These are phyloP conservation scores for Claviceps quebecensis DNA, from an alignment of 2,329 filamentous ascomycete species.

Conservation along the genomic window DNA sequence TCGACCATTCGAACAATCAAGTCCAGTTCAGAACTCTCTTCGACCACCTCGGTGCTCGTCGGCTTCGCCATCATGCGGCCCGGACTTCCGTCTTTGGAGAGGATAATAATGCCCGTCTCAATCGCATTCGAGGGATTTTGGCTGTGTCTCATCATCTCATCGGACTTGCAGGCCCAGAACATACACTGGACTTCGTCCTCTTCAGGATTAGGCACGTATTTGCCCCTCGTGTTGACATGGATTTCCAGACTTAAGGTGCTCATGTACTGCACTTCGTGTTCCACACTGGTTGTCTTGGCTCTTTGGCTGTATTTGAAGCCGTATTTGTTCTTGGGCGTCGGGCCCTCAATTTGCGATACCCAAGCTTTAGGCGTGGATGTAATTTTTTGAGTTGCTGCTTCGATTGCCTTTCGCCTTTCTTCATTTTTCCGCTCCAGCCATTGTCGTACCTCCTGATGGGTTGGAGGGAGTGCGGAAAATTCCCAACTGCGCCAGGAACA, in stretches of 20 bases:
- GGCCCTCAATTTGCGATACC: constrained; percentile 76
- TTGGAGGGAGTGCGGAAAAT: constrained; percentile 56
- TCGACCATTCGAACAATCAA: constrained; percentile 75
- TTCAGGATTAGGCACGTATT: constrained; percentile 74
- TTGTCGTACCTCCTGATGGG: constrained; percentile 48
- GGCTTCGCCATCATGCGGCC: constrained; percentile 48
- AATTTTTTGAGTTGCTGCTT: constrained; percentile 7
- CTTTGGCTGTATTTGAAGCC: constrained; percentile 80
- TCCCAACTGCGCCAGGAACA: constrained; percentile 60
- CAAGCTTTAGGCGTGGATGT: constrained; percentile 20
- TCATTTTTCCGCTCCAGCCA: constrained; percentile 44
- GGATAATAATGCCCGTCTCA: constrained; percentile 57
- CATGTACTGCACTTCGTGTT: constrained; percentile 87
- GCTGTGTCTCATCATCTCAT: constrained; percentile 33
- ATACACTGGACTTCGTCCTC: constrained; percentile 78
- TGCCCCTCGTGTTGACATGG: constrained; percentile 75
- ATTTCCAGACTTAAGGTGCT: constrained; percentile 89
- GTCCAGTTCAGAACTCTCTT: constrained; percentile 70
- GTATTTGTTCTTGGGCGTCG: constrained; percentile 69
- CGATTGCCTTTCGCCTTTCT: constrained; percentile 9
- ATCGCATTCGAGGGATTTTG: constrained; percentile 32
- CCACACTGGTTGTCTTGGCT: constrained; percentile 57
- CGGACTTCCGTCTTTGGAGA: constrained; percentile 48
- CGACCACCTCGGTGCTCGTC: constrained; percentile 49
- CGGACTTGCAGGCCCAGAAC: constrained; percentile 79